Percentiles rank a stretch among this genome's conserved stretches.
Conservation (phyloP, 1,284 basidiomycete species). For the Cryptococcus jaspeensis region DNA sequence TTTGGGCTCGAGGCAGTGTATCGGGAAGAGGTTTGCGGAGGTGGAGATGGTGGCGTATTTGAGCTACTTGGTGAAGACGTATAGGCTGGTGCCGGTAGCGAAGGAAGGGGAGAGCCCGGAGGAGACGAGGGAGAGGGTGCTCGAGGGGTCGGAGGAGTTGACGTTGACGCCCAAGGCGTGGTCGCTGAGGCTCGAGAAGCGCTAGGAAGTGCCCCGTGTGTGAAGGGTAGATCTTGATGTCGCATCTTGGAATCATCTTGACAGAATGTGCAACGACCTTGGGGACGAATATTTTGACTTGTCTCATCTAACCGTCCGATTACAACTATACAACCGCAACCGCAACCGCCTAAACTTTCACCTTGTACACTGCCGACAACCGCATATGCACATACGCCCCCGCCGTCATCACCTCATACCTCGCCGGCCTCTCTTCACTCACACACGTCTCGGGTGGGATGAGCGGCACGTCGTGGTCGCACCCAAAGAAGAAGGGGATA, state of each 20-base stretch:
- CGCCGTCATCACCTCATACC: constrained; percentile 58
- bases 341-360: no score
- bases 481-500: constrained; percentile 62
- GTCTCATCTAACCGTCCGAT: no score
- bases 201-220: not conserved
- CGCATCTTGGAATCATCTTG: no score
- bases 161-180: constrained; percentile 23
- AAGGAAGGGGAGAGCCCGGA: constrained; percentile 45
- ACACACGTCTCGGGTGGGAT: constrained; percentile 66
- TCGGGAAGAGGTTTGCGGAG: constrained; percentile 56
- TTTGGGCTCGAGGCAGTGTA: constrained; percentile 57
- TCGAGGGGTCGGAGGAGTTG: constrained; percentile 18
- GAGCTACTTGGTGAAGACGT: constrained; percentile 55
- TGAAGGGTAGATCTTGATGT: not conserved
- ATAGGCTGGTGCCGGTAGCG: constrained; percentile 53
- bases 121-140: constrained; percentile 49
- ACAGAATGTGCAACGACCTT: no score
- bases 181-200: constrained; percentile 19
- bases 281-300: no score
- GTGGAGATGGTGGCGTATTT: constrained; percentile 57
- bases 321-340: no score
- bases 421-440: constrained; percentile 60
- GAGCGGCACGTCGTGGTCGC: constrained; percentile 43
- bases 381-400: constrained; percentile 53
- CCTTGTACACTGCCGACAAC: constrained; percentile 45